Base-by-base conservation (phyloP, 2,329 filamentous ascomycete species). In the Botrytis galanthina region DNA sequence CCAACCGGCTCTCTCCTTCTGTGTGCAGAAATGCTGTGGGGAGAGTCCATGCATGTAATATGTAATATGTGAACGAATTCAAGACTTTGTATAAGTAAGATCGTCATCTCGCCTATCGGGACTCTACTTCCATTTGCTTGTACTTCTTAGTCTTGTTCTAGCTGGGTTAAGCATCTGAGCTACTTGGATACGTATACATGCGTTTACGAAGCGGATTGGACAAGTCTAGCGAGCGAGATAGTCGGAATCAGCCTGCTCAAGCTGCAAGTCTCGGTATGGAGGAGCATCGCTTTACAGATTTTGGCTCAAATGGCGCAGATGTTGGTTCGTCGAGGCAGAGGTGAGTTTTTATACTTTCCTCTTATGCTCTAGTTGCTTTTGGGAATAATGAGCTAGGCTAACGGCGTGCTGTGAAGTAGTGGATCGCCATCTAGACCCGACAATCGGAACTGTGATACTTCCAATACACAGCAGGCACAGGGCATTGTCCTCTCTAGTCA, bases 141-240 rank as follows among this genome's bases (percentile, higher is more conserved):
- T 57, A 6, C 18, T 68, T 68, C 20, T 37, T 57, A 42, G 66
- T 32, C 48, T 29, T 63, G 6, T 63, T 20, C 54, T 26, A 39
- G 26, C 48, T 51, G 8, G 46, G 42, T 29, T 61, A 44, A 51
- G 32, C 5, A 46, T 72, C 39, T 35, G 37, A 20, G 18, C 18
- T 68, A 51, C 64, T 29, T 54, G 4, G 29, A 39, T 54, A 29
- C 32, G 39, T 62, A 71, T 57, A 42, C n/a, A 76, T 75, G 76
- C 70, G 51, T 72, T 48, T 75, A 54, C 74, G 74, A 69, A 77
- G 74, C 68, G 70, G 74, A 44, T 67, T 60, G 54, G 39, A 59
- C 37, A 22, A 42, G 48, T 32, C 63, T 61, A 72, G 63, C 48
- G 48, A 68, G 66, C 32, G 16, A 42, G 18, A 68, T 8, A 9